Base-by-base conservation (phyloP, 345 rosid species). In the Jatropha curcas region DNA sequence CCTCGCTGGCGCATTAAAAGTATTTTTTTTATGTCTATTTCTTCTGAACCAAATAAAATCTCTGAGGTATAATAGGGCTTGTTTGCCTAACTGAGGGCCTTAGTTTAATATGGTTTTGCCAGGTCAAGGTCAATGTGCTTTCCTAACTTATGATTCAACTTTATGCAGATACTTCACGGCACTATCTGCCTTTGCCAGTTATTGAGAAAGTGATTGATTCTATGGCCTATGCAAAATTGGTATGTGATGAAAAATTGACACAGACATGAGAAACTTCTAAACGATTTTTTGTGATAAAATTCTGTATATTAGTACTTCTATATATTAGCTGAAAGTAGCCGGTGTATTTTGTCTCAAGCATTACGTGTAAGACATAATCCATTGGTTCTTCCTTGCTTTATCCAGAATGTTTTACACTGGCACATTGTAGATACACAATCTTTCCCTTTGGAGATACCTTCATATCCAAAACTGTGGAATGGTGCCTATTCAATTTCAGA, bases 361-460 rank as follows among this genome's bases (percentile, higher is more conserved):
- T 48, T 50, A 46, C 16, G 19, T 33, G 70, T 48, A 20, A 46
- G 14, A 66, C 12, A 43, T 4, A 16, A 11, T 64, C 41, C 27
- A 72, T 33, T 57, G 30, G 7, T 53, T 51, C 58, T 17, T 39
- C 66, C 37, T 62, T 33, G 13, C 69, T 57, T 57, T 28, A 17
- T 75, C 73, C 83, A 88, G 93, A 90, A 90, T 70, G 92, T 88
- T 37, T 76, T 88, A 79, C 96, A 90, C 62, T 90, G 96, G 96
- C 96, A 90, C 80, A 88, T 88, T 62, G 88, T 88, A 66, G 93
- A 88, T 70, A 45, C 86, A 39, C 88, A 88, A 53, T 90, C 91
- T 41, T 87, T 88, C 70, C 96, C 93, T 43, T 71, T 90, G 76
- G 90, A 90, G 82, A 83, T 88, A 57, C 92, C 92, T 74, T 88